A percentile compares a stretch with the other conserved stretches of the same genome.
Evolutionary conservation across 1,284 basidiomycete species (phyloP).

Genomic region (Melampsora americana): DNA sequence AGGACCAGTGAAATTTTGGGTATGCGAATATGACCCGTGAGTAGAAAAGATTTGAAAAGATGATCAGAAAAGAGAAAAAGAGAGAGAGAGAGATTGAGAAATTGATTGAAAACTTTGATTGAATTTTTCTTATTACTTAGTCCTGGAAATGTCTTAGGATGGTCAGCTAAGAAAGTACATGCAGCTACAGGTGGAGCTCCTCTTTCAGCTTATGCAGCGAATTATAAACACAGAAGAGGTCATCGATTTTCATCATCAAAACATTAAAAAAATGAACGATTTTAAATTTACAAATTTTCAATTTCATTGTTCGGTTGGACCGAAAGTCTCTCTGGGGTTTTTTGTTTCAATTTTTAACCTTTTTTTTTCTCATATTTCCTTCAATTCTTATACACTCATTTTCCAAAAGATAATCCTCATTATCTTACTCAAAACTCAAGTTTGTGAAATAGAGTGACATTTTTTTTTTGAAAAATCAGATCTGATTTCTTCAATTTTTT

Average conservation of each 20-base stretch:
- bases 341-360: neutral
- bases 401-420: too few relatives aligned
- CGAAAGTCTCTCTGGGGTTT: neutral
- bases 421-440: too few relatives aligned
- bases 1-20: constrained; percentile 19
- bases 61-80: too few relatives aligned
- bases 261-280: neutral
- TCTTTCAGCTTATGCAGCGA: constrained; percentile 5
- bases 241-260: neutral
- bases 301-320: too few relatives aligned
- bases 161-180: constrained; percentile 30
- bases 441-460: too few relatives aligned
- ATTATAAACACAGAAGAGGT: neutral
- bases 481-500: too few relatives aligned
- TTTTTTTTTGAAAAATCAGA: too few relatives aligned
- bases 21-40: constrained; percentile 41
- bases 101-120: too few relatives aligned
- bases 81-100: too few relatives aligned
- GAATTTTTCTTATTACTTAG: neutral
- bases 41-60: neutral
- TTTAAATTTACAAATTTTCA: too few relatives aligned
- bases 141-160: constrained; percentile 37
- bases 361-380: too few relatives aligned
- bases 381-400: too few relatives aligned
- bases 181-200: constrained; percentile 30